Base-by-base conservation (phyloP, 495 filamentous ascomycete genomes). In the Podospora anserina region DNA sequence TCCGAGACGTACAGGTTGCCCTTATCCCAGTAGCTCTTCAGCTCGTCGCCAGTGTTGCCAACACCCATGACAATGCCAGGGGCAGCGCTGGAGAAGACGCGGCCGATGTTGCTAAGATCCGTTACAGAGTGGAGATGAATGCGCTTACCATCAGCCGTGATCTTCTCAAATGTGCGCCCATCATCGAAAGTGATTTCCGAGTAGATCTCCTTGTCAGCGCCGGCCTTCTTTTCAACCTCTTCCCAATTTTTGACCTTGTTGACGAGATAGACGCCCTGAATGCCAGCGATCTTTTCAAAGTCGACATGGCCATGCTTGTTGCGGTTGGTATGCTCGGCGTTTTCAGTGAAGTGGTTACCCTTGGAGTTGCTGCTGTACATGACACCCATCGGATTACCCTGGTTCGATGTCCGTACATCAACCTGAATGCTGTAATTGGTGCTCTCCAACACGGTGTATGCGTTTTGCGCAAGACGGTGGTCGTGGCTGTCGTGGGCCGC, bases 391-490 rank as follows among this genome's bases (percentile, higher is more conserved):
- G 90, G 88, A 49, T 81, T 86, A 2, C 80, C 81, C 34, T 83
- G 79, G 5, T 75, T 74, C 13, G 87, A 86, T 1, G 88, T 91
- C 82, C 92, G 87, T 69, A 98, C 94, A 82, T 98, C 93, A 55
- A 99, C 88, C 77, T 97, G 93, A 68, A 99, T 92, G 80, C 94
- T 97, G 82, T 98, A 97, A 71, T 96, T 92, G 19, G 95, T 97
- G 69, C 92, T 94, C 79, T 97, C 94, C 32, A 99, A 83, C 26
- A 98, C 83, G 0, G 95, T 99, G 75, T 97, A 99, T 16, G 92
- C 92, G 73, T 95, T 87, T 76, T 97, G 86, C 71, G 91, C 86
- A 27, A 99, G 77, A 57, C 88, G 89, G 75, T 94, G 91, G 34
- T 89, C 90, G 65, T 78, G 78, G 56, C 67, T 72, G 16, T 72